phyloP scores from a whole-genome alignment of 1,284 basidiomycete species.

The Stygiomarasmius scandens region DNA sequence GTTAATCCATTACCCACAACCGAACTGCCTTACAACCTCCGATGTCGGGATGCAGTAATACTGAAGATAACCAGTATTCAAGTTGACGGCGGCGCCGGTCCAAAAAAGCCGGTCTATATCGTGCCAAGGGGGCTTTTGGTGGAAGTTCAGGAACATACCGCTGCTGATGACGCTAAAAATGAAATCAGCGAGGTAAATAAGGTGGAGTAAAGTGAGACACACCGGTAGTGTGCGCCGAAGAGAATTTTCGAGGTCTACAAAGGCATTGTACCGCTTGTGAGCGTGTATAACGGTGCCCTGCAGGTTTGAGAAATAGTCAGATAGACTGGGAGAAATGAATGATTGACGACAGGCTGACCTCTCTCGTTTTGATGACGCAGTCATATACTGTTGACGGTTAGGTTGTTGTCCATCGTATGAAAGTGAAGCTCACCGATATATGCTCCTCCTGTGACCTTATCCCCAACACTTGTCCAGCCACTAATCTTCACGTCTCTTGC shows the following conservation, averaged over 20 bases:
- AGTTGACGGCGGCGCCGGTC: conserved; percentile 67
- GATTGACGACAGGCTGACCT: conserved; percentile 33
- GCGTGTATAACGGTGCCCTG: conserved; percentile 66
- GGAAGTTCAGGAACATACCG: conserved; percentile 64
- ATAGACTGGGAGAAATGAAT: conserved; percentile 1
- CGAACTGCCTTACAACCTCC: conserved; percentile 64
- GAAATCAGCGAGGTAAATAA: background rate
- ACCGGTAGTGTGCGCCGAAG: conserved; percentile 60
- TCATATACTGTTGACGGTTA: conserved; percentile 53
- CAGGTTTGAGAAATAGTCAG: background rate
- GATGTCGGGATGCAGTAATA: conserved; percentile 73
- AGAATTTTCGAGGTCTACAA: conserved; percentile 56
- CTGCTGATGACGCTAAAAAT: conserved; percentile 43
- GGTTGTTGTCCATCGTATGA: background rate
- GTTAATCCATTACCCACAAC: conserved; percentile 63
- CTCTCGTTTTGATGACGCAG: conserved; percentile 64
- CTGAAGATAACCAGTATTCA: conserved; percentile 67
- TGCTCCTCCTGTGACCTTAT: conserved; percentile 51
- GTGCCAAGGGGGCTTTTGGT: conserved; percentile 69
- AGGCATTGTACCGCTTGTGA: conserved; percentile 73
- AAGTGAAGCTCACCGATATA: conserved; percentile 54
- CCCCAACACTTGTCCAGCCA: conserved; percentile 72
- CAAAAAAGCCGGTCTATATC: conserved; percentile 70
- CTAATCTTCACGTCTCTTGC: conserved; percentile 63
- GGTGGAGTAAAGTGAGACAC: conserved; percentile 22